These are phyloP conservation scores for Mycena alexandri DNA, from an alignment of 768 basidiomycete genomes.

Conservation along the genomic window DNA sequence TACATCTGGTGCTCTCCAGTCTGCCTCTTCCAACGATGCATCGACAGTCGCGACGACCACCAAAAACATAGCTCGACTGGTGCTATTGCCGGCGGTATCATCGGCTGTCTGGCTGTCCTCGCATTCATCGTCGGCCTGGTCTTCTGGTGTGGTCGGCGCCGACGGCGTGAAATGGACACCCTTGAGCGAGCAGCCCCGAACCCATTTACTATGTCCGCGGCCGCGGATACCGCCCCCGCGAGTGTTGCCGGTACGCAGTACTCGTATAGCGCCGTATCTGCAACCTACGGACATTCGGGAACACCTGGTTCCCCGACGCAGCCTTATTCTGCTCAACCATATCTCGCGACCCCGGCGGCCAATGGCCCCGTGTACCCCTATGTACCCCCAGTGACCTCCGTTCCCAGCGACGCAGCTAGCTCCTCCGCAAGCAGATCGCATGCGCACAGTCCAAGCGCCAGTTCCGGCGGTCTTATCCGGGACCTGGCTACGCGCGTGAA, in stretches of 20 bases:
- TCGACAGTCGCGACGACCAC: constrained; percentile 1
- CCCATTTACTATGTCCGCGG: constrained; percentile 13
- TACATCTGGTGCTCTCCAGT: not conserved
- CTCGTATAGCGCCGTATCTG: constrained; percentile 14
- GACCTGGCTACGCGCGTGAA: not conserved
- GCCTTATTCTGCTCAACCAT: not conserved
- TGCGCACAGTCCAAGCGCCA: constrained; percentile 11
- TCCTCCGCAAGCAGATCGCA: not conserved
- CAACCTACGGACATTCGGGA: not conserved
- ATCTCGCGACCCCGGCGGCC: too few species aligned
- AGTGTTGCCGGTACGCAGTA: constrained; percentile 17
- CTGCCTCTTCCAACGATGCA: constrained; percentile 4
- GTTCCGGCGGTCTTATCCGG: not conserved
- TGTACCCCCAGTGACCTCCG: constrained; percentile 12
- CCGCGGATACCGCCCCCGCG: not conserved
- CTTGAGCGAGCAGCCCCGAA: constrained; percentile 11
- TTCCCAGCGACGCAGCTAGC: not conserved
- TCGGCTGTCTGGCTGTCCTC: constrained; percentile 31
- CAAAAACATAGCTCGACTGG: constrained; percentile 28
- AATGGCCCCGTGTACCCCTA: constrained; percentile 3
- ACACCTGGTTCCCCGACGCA: not conserved
- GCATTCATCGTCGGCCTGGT: constrained; percentile 23
- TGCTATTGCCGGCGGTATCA: constrained; percentile 39
- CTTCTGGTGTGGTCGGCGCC: constrained; percentile 33
- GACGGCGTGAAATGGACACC: not conserved